phyloP scores from a whole-genome alignment of 1,284 basidiomycete genomes.

The Nidula niveotomentosa region DNA sequence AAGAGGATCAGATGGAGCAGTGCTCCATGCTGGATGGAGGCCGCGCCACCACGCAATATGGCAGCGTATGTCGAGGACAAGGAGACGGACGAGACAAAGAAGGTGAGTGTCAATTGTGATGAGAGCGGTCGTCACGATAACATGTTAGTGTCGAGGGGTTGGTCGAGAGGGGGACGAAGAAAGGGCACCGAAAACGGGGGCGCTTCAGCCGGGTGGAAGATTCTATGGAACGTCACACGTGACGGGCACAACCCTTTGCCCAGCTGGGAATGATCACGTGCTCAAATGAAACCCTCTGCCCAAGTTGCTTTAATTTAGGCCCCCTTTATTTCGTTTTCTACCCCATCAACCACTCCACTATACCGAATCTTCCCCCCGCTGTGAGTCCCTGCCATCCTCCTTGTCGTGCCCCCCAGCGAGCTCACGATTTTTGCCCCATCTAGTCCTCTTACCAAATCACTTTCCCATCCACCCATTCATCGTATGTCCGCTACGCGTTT shows the following conservation, averaged over 20 bases:
- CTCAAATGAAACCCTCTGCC: slow-evolving; percentile 39
- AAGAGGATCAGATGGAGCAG: no score
- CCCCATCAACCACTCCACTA: slow-evolving; percentile 27
- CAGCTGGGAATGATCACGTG: slow-evolving; percentile 33
- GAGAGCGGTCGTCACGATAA: background rate
- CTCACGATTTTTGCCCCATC: slow-evolving; percentile 12
- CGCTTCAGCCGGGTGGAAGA: slow-evolving; percentile 12
- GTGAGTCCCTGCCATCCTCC: slow-evolving; percentile 22
- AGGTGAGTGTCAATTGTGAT: background rate
- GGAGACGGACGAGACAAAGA: no score
- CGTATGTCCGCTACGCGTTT: slow-evolving; percentile 34
- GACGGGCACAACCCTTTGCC: slow-evolving; percentile 37
- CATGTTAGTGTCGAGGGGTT: background rate
- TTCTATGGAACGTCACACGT: slow-evolving; percentile 29
- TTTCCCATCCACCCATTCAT: slow-evolving; percentile 11
- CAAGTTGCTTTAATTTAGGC: slow-evolving; percentile 38
- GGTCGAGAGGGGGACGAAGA: background rate
- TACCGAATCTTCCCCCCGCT: slow-evolving; percentile 25
- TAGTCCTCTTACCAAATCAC: slow-evolving; percentile 6
- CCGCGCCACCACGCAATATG: background rate
- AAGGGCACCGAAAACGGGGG: slow-evolving; percentile 2
- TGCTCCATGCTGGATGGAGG: background rate
- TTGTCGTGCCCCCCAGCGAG: slow-evolving; percentile 12
- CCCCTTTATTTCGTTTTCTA: slow-evolving; percentile 32
- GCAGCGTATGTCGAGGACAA: no score